Conservation (phyloP, 352 stramenopile genomes). For the Globisporangium megalacanthum region DNA sequence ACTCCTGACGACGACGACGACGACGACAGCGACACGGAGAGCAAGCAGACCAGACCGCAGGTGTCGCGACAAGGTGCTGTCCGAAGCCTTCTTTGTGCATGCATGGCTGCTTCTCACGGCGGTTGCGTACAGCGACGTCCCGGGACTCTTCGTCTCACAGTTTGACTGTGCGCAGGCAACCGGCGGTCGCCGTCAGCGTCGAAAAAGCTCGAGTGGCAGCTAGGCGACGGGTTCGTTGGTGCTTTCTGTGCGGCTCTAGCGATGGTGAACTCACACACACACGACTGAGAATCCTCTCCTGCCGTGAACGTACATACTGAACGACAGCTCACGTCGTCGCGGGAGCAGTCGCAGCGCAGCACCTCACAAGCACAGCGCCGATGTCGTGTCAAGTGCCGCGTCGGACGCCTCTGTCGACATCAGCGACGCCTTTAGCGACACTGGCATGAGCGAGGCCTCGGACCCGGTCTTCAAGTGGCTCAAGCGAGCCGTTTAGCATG, state of each 20-base stretch:
- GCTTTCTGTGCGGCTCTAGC: not conserved
- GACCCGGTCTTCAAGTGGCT: slow-evolving; percentile 62
- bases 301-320: not conserved
- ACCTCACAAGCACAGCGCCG: not conserved
- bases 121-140: too few relatives aligned
- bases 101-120: not conserved
- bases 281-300: not conserved
- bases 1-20: slow-evolving; percentile 18
- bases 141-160: not conserved
- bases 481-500: slow-evolving; percentile 29
- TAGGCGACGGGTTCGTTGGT: slow-evolving; percentile 37
- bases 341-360: not conserved
- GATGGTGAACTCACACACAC: not conserved
- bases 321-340: not conserved
- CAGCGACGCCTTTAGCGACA: slow-evolving; percentile 24
- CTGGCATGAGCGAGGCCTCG: slow-evolving; percentile 29
- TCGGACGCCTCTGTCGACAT: not conserved
- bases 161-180: not conserved
- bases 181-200: not conserved
- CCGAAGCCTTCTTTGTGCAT: not conserved
- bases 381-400: not conserved
- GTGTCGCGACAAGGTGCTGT: not conserved
- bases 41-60: not conserved
- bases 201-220: slow-evolving; percentile 53
- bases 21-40: slow-evolving; percentile 2